Evolutionary conservation across 2,329 filamentous ascomycete genomes (phyloP), one percentile per base, ranked within the genome.

Genomic region (Ophiosphaerella herpotricha): DNA sequence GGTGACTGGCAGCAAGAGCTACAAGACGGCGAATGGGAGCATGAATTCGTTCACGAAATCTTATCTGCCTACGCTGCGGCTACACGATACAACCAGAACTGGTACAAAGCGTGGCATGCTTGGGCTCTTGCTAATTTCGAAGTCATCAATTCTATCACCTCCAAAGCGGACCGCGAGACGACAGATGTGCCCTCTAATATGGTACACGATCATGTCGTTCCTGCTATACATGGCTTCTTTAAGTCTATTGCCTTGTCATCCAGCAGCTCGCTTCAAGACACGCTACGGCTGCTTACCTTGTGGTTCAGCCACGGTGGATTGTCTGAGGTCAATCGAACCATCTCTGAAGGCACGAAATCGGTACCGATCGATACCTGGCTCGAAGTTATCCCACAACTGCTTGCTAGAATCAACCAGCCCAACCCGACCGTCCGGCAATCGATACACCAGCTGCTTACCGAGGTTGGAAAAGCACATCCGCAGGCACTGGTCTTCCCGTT

Each of bases 51-150:
- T 4, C 85, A 89, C 43, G 93, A 97, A 45, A 91, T 99, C 50
- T 79, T 99, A 21, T 83, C 85, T n/a, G 91, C 94, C 1, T 99
- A 97, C 73, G 86, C 87, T 14, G 88, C 92, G 51, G 95, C 95
- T 1, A 99, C 94, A 2, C 87, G 90, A 51, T 97, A 95, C 75
- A 96, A 99, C 70, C 88, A 91, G 31, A 86, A 88, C 54, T 99
- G 93, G 85, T 99, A 99, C 78, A 99, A 99, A 76, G 94, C 95
- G 7, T 99, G 94, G 94, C 94, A 99, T 74, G 90, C 94, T 0
- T 99, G 94, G 93, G 95, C 94, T 9, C 76, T 99, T 55, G 93
- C 94, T 46, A 99, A 99, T 74, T 99, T 99, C 66, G 93, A 99
- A 75, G 94, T 99, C 49, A 92, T 97, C 33, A 96, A 94, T 62